Conservation (phyloP, 176 grass and related monocot genomes). For the Saccharum officinarum region DNA sequence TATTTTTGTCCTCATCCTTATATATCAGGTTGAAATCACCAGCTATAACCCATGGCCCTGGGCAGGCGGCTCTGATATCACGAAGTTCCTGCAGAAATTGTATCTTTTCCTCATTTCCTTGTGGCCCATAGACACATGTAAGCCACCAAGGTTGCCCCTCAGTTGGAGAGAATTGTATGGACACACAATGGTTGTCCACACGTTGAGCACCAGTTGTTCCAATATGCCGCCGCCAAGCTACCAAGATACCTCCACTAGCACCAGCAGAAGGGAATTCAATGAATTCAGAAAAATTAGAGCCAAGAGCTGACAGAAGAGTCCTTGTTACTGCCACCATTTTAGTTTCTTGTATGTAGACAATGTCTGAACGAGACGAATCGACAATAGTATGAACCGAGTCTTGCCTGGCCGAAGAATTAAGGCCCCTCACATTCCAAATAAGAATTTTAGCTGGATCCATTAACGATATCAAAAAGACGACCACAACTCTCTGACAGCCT, state of each 20-base stretch:
- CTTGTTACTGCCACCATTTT: not conserved
- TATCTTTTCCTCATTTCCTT: no score
- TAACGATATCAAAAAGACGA: not conserved
- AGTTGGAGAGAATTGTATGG: no score
- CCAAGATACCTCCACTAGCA: not conserved
- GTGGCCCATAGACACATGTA: no score
- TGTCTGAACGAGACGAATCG: not conserved
- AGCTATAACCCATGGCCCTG: no score
- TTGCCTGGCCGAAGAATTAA: not conserved
- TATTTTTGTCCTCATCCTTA: no score
- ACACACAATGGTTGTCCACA: not conserved
- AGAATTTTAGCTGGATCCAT: not conserved
- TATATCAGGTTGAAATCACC: no score
- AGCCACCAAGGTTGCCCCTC: no score
- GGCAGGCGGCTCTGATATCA: no score
- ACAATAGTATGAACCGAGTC: not conserved
- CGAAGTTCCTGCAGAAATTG: no score
- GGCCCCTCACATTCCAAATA: not conserved
- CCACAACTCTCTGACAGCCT: not conserved
- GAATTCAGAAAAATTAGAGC: not conserved
- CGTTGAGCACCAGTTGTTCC: not conserved
- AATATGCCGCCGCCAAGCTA: not conserved
- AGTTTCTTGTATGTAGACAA: not conserved
- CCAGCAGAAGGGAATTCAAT: not conserved
- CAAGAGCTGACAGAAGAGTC: not conserved